A percentile compares a stretch with the other conserved stretches of the same genome.
phyloP scores from a whole-genome alignment of 2,329 filamentous ascomycete genomes.

The Cryoendolithus antarcticus region DNA sequence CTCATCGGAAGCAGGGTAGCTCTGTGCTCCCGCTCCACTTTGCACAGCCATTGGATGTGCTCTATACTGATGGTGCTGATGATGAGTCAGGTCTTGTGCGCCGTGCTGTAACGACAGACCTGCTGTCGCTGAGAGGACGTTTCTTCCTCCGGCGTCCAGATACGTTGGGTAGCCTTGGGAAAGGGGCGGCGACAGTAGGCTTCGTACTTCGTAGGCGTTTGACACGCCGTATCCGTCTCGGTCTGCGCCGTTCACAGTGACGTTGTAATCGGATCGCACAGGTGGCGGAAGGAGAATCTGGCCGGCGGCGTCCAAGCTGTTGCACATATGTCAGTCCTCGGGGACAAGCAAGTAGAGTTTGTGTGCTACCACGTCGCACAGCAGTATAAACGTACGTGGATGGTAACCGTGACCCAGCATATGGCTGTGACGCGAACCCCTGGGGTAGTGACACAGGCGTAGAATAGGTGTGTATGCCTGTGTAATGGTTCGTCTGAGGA shows the following conservation, averaged over 20 bases:
- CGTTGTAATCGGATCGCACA: constrained; percentile 16
- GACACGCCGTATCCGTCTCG: constrained; percentile 16
- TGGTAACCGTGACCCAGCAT: constrained; percentile 27
- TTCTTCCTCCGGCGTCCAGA: constrained; percentile 20
- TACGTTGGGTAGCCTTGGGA: constrained; percentile 18
- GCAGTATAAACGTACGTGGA: constrained; percentile 31
- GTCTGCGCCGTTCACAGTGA: constrained; percentile 15
- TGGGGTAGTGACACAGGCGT: constrained; percentile 23
- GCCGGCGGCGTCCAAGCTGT: constrained; percentile 17
- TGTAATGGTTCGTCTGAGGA: constrained; percentile 23
- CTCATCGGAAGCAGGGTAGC: constrained; percentile 12
- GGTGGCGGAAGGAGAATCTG: constrained; percentile 19
- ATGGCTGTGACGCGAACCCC: constrained; percentile 28
- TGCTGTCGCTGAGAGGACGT: constrained; percentile 11
- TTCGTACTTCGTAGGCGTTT: constrained; percentile 15
- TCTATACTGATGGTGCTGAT: constrained; percentile 5
- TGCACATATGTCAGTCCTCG: constrained; percentile 15
- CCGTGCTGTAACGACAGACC: constrained; percentile 11
- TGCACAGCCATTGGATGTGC: constrained; percentile 16
- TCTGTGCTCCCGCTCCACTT: constrained; percentile 4
- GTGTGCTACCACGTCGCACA: constrained; percentile 10
- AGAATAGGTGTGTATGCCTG: constrained; percentile 21
- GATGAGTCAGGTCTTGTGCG: constrained; percentile 1
- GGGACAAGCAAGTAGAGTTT: constrained; percentile 4
- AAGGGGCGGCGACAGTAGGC: constrained; percentile 16